Conservation (phyloP, 1,284 basidiomycete genomes). For the Pyrrhoderma lamaoense region DNA sequence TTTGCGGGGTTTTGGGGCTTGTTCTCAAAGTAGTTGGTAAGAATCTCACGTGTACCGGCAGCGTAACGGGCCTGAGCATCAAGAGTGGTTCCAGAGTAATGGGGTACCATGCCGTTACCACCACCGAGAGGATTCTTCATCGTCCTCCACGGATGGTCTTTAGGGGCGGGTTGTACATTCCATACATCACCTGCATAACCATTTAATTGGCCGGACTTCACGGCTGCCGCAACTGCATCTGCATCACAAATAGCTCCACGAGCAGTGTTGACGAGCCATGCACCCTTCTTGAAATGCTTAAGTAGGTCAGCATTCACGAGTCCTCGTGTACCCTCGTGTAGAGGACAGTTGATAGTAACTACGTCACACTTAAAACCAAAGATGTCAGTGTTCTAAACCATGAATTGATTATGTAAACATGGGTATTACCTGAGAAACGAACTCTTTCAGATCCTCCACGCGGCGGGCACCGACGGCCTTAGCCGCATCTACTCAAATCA, state of each 20-base stretch:
- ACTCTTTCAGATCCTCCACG: conserved; percentile 79
- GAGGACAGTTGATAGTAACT: conserved; percentile 84
- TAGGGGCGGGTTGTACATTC: conserved; percentile 81
- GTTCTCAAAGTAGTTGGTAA: conserved; percentile 67
- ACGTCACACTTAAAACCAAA: conserved; percentile 56
- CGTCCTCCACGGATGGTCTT: conserved; percentile 81
- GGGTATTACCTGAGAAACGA: conserved; percentile 51
- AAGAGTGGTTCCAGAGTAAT: conserved; percentile 85
- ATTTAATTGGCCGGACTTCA: conserved; percentile 70
- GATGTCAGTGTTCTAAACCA: conserved; percentile 1
- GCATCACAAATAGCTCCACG: conserved; percentile 90
- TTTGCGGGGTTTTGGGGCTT: conserved; percentile 73
- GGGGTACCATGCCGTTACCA: conserved; percentile 83
- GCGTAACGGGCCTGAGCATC: conserved; percentile 92
- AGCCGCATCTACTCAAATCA: conserved; percentile 43
- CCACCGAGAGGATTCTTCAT: conserved; percentile 75
- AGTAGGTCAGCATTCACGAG: conserved; percentile 81
- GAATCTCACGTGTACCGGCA: conserved; percentile 70
- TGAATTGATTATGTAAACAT: conserved; percentile 23
- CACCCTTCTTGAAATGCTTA: conserved; percentile 84
- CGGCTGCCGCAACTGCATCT: conserved; percentile 70
- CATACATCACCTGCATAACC: conserved; percentile 69
- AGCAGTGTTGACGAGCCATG: conserved; percentile 93
- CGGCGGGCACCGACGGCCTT: conserved; percentile 69
- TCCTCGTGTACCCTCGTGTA: conserved; percentile 82